Conservation (phyloP, 2,329 filamentous ascomycete genomes). For the Cercospora brassicicola region DNA sequence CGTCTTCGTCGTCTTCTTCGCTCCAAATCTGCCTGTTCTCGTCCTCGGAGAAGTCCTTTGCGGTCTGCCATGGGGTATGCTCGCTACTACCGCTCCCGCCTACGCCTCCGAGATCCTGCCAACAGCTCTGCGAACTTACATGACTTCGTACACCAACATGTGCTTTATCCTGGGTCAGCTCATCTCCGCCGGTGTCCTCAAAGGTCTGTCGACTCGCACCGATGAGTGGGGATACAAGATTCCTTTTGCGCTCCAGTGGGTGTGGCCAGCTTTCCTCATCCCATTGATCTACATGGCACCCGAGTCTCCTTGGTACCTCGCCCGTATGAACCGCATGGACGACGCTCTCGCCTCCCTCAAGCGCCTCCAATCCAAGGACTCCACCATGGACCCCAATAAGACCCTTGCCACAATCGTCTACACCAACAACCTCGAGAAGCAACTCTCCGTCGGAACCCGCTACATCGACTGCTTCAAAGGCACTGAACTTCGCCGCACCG, state of each 20-base stretch:
- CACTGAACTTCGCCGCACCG: constrained; percentile 39
- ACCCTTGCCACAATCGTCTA: constrained; percentile 31
- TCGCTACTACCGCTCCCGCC: constrained; percentile 41
- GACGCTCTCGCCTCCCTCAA: not conserved
- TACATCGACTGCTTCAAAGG: constrained; percentile 42
- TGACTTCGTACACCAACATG: constrained; percentile 61
- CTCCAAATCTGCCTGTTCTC: constrained; percentile 34
- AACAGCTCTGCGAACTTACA: constrained; percentile 57
- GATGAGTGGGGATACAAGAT: constrained; percentile 43
- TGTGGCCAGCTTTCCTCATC: constrained; percentile 41
- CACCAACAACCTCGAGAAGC: constrained; percentile 36
- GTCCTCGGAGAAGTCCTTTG: constrained; percentile 45
- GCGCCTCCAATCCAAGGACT: constrained; percentile 21
- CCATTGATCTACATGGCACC: constrained; percentile 32
- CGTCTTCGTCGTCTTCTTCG: constrained; percentile 51
- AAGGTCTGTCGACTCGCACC: constrained; percentile 27
- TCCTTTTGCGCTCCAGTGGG: constrained; percentile 49
- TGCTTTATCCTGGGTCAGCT: constrained; percentile 63
- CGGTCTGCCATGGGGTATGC: constrained; percentile 29
- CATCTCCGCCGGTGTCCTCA: constrained; percentile 45
- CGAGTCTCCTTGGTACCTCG: constrained; percentile 29
- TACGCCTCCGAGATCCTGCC: constrained; percentile 68
- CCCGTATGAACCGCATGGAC: not conserved
- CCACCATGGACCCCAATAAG: constrained; percentile 19
- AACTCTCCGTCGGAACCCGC: constrained; percentile 28